Percentiles rank a stretch among this genome's conserved stretches.
phyloP scores from a whole-genome alignment of 2,329 filamentous ascomycete species.

The Hypoxylon rubiginosum region DNA sequence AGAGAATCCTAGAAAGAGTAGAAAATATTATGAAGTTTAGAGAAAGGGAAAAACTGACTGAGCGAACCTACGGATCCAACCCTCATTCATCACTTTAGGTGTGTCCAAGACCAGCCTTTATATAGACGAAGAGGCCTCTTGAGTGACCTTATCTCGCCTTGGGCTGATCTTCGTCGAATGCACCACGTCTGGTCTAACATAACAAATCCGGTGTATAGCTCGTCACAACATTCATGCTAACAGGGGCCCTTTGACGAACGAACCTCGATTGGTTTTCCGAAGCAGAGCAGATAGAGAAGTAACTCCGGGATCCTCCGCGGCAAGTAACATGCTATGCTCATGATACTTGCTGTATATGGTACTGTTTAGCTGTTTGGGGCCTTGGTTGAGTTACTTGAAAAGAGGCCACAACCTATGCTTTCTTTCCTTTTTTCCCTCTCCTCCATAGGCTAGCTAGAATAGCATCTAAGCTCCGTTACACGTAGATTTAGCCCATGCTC shows the following conservation, averaged over 20 bases:
- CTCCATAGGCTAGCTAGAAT: slow-evolving; percentile 21
- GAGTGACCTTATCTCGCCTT: slow-evolving; percentile 19
- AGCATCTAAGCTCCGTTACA: slow-evolving; percentile 39
- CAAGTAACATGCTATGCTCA: slow-evolving; percentile 38
- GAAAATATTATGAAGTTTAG: slow-evolving; percentile 12
- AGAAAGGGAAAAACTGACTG: slow-evolving; percentile 39
- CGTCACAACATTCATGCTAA: slow-evolving; percentile 33
- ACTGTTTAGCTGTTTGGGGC: slow-evolving; percentile 13
- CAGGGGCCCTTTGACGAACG: slow-evolving; percentile 20
- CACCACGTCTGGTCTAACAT: slow-evolving; percentile 30
- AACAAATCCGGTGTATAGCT: slow-evolving; percentile 23
- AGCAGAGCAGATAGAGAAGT: slow-evolving; percentile 29
- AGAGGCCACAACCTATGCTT: slow-evolving; percentile 30
- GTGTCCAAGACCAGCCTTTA: slow-evolving; percentile 26
- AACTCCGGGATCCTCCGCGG: slow-evolving; percentile 34
- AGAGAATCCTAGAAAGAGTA: slow-evolving; percentile 4
- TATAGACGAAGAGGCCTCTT: slow-evolving; percentile 31
- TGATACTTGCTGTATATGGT: slow-evolving; percentile 41
- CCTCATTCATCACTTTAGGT: neutral
- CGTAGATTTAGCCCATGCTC: slow-evolving; percentile 23
- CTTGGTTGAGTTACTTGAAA: slow-evolving; percentile 18
- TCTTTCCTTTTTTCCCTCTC: slow-evolving; percentile 6
- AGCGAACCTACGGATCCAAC: slow-evolving; percentile 25
- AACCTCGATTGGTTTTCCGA: slow-evolving; percentile 44
- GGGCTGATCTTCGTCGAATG: slow-evolving; percentile 14